phyloP scores from a whole-genome alignment of 208 protist genomes.

The Trypanosoma melophagium region DNA sequence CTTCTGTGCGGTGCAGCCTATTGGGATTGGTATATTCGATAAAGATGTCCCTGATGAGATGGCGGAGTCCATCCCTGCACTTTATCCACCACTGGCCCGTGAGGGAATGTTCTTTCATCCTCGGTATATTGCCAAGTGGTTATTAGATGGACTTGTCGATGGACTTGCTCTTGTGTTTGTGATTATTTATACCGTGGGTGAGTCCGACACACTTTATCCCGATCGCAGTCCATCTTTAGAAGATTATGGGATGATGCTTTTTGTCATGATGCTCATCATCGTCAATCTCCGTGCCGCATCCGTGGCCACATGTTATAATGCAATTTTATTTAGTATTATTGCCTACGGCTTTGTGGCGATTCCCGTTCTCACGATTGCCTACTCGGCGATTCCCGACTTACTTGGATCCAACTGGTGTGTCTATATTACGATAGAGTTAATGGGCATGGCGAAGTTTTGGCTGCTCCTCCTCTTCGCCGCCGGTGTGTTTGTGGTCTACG shows the following conservation, averaged over 20 bases:
- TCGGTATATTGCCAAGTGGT: conserved; percentile 65
- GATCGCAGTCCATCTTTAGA: conserved; percentile 41
- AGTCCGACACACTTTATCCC: conserved; percentile 54
- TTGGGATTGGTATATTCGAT: conserved; percentile 79
- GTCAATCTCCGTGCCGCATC: conserved; percentile 51
- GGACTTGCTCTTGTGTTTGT: conserved; percentile 59
- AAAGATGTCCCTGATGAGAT: conserved; percentile 87
- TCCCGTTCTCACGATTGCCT: conserved; percentile 43
- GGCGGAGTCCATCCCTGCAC: conserved; percentile 58
- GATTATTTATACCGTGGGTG: conserved; percentile 42
- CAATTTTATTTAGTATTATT: conserved; percentile 37
- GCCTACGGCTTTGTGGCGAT: conserved; percentile 35
- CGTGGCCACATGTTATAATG: conserved; percentile 55
- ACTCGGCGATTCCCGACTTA: conserved; percentile 47
- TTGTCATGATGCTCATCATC: conserved; percentile 69
- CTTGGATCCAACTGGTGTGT: conserved; percentile 65
- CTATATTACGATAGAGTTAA: conserved; percentile 44
- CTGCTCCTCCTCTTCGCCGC: conserved; percentile 48
- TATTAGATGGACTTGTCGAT: conserved; percentile 57
- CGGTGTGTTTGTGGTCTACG: conserved; percentile 58
- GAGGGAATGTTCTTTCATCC: conserved; percentile 78
- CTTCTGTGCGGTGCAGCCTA: conserved; percentile 78
- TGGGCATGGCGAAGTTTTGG: conserved; percentile 54
- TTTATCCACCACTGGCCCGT: conserved; percentile 62
- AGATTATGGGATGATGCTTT: conserved; percentile 70